phyloP scores from a whole-genome alignment of 2,329 filamentous ascomycete genomes.

The Leptographium wingfieldii region DNA sequence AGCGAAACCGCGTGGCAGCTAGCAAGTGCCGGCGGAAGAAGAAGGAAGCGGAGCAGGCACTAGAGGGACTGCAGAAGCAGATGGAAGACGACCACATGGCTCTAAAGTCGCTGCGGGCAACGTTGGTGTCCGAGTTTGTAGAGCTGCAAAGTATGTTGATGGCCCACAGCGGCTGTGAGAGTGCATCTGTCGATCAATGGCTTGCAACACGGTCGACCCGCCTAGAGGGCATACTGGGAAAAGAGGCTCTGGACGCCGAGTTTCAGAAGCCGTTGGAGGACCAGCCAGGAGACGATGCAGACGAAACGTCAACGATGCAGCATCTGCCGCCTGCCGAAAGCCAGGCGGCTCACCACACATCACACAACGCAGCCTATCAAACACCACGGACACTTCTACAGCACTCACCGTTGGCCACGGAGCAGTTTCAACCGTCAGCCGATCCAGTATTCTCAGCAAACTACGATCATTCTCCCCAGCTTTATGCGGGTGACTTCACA shows the following conservation, averaged over 20 bases:
- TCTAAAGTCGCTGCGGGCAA: not conserved
- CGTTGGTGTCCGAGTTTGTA: not conserved
- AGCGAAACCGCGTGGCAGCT: slow-evolving; percentile 60
- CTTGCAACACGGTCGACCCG: slow-evolving; percentile 15
- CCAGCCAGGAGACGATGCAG: too few relatives aligned
- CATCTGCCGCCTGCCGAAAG: not conserved
- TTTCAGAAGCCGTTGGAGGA: not conserved
- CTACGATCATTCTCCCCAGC: not conserved
- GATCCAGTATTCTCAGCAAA: too few relatives aligned
- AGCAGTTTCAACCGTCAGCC: not conserved
- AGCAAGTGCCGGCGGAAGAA: slow-evolving; percentile 63
- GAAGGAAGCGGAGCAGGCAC: slow-evolving; percentile 33
- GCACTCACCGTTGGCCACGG: not conserved
- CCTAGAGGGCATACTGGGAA: not conserved
- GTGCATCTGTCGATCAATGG: slow-evolving; percentile 40
- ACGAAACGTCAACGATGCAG: not conserved
- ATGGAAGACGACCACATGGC: slow-evolving; percentile 25
- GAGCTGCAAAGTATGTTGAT: slow-evolving; percentile 17
- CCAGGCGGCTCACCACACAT: not conserved
- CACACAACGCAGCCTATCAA: not conserved
- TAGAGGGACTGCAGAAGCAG: slow-evolving; percentile 33
- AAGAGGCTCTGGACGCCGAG: not conserved
- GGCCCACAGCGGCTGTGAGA: slow-evolving; percentile 37
- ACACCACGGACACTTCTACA: not conserved
- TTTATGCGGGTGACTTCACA: not conserved